Evolutionary conservation across 495 filamentous ascomycete species (phyloP).

Genomic region (Melanomma pulvis-pyrius): DNA sequence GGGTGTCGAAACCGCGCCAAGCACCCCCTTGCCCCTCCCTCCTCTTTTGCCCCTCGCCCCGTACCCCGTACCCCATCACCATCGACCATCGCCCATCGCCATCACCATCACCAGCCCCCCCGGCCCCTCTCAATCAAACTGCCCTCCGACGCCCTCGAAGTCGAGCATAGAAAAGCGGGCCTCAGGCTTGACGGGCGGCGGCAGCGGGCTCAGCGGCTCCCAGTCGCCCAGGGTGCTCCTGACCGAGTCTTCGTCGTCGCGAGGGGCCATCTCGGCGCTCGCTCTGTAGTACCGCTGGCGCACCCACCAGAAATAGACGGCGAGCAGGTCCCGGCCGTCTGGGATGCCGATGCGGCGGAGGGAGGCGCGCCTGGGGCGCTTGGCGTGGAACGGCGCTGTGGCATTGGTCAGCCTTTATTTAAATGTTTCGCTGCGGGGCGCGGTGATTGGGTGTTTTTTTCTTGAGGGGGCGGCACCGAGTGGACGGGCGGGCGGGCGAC

Average conservation of each 20-base stretch:
- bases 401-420: background rate
- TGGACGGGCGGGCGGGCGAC: background rate
- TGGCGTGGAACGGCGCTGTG: background rate
- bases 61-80: background rate
- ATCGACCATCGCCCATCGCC: background rate
- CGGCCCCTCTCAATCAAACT: background rate
- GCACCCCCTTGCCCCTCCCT: no score
- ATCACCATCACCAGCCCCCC: background rate
- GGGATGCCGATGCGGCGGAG: slow-evolving; percentile 17
- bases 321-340: slow-evolving; percentile 2
- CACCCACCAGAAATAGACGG: slow-evolving; percentile 15
- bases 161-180: background rate
- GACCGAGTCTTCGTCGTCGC: background rate
- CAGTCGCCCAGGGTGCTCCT: background rate
- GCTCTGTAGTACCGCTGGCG: slow-evolving; percentile 5
- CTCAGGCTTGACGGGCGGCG: background rate
- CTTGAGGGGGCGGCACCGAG: background rate
- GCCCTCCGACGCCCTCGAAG: background rate
- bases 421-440: no score
- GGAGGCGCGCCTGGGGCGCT: slow-evolving; percentile 10
- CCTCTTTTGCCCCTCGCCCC: background rate
- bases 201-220: background rate
- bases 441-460: no score
- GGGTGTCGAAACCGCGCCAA: no score
- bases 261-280: background rate